Base-by-base conservation (phyloP, 2,329 filamentous ascomycete genomes). In the Talaromyces sp. region DNA sequence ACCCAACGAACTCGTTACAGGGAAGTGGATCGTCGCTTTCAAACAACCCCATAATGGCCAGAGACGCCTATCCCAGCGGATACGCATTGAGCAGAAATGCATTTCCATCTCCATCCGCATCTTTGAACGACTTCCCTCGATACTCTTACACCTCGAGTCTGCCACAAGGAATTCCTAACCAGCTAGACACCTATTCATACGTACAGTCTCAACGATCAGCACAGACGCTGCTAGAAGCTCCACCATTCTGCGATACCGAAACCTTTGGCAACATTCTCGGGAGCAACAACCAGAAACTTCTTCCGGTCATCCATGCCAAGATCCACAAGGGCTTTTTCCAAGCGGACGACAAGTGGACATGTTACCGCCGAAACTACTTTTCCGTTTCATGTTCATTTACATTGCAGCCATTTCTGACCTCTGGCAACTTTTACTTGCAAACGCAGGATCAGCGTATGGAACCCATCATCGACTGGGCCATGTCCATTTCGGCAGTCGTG, bases 271-370 rank as follows among this genome's bases (percentile, higher is more conserved):
- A 72, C 8, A 72, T 81, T 31, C 15, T 49, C 8, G 68, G 79
- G 37, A 75, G 74, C 10, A 72, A 70, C 11, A 73, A 69, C 33
- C 75, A 77, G 50, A 80, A 82, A 0, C 84, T 95, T 69, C 89
- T 88, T 68, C 84, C 90, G 22, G 89, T 91, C 15, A 91, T 97
- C 68, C 84, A 89, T 35, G 91, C 91, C 41, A 89, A 87, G 71
- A 92, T 96, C 66, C 91, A 96, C 75, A 96, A 96, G 72, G 93
- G 93, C 0, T 96, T 96, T 79, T 96, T 97, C 74, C 81, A 88
- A 41, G 85, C 85, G 3, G 93, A 96, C 63, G 84, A 86, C 19
- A 91, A 93, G 71, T 97, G 92, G 92, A 97, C 93, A 0, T 96
- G 93, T 79, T 97, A 97, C 75, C 85, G 93, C 39, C 86, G 93